These are phyloP conservation scores for Colletotrichum agaves DNA, from an alignment of 2,329 filamentous ascomycete species.

Conservation along the genomic window DNA sequence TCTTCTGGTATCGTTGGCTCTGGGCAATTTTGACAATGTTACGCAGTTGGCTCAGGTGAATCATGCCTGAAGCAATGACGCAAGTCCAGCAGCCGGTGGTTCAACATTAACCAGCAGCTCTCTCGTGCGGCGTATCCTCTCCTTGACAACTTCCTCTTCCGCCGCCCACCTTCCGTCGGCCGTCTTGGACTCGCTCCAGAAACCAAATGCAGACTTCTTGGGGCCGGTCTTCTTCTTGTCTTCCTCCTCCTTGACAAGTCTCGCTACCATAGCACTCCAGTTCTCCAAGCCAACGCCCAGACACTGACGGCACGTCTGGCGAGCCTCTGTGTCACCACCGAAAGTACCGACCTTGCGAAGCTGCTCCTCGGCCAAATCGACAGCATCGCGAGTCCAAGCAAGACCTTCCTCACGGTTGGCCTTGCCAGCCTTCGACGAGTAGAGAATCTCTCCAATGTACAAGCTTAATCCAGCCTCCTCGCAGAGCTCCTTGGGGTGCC, in stretches of 20 bases:
- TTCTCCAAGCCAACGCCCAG: constrained; percentile 80
- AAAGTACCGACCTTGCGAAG: constrained; percentile 56
- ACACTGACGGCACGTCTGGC: constrained; percentile 78
- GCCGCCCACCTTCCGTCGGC: constrained; percentile 62
- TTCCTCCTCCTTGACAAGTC: constrained; percentile 66
- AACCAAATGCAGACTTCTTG: constrained; percentile 48
- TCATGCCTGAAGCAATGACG: constrained; percentile 55
- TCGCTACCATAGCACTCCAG: constrained; percentile 83
- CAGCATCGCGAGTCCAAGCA: constrained; percentile 89
- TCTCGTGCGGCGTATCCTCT: constrained; percentile 60
- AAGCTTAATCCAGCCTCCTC: constrained; percentile 88
- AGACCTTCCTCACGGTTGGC: constrained; percentile 74
- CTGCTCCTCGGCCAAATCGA: constrained; percentile 80
- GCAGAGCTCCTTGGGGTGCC: constrained; percentile 74
- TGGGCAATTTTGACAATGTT: constrained; percentile 1
- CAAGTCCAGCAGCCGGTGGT: constrained; percentile 48
- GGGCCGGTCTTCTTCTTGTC: constrained; percentile 46
- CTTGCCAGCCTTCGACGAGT: constrained; percentile 66
- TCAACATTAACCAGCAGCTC: constrained; percentile 63
- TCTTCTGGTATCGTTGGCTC: constrained; percentile 16
- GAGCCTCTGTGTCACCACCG: constrained; percentile 33
- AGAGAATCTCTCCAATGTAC: constrained; percentile 95
- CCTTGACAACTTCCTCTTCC: constrained; percentile 64
- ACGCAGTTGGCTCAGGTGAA: not conserved
- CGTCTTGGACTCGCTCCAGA: constrained; percentile 52